These are phyloP conservation scores for Pythium myriotylum DNA, from an alignment of 352 stramenopile genomes.

Conservation along the genomic window DNA sequence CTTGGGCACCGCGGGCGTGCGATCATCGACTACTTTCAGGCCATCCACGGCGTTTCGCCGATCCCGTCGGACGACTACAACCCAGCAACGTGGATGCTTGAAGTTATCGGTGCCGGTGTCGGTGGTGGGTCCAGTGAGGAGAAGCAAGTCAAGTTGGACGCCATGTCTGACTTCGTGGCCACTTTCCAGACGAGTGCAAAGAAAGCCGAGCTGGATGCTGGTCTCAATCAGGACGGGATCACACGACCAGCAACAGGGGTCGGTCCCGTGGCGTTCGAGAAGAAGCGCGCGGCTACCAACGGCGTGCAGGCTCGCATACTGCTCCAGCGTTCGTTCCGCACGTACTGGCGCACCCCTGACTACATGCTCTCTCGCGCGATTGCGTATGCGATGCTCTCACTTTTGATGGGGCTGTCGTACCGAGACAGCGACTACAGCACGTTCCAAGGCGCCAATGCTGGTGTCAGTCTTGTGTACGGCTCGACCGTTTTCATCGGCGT, in stretches of 20 bases:
- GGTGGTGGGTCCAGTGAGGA: conserved; percentile 46
- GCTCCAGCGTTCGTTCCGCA: conserved; percentile 18
- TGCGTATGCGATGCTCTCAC: conserved; percentile 47
- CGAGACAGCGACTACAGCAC: conserved; percentile 26
- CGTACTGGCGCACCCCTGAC: conserved; percentile 41
- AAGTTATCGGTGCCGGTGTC: too few relatives aligned
- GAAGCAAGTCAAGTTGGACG: not conserved
- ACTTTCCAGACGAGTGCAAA: conserved; percentile 13
- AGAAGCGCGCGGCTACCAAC: conserved; percentile 13
- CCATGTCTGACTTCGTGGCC: conserved; percentile 11
- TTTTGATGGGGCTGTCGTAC: conserved; percentile 68
- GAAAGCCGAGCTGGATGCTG: conserved; percentile 6
- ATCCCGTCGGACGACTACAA: conserved; percentile 15
- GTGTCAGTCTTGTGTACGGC: conserved; percentile 71
- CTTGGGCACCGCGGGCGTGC: conserved; percentile 17
- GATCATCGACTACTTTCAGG: conserved; percentile 13
- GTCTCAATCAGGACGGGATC: conserved; percentile 3
- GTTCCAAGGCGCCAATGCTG: conserved; percentile 31
- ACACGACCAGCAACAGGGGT: not conserved
- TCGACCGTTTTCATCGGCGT: conserved; percentile 68
- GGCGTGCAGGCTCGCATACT: conserved; percentile 6
- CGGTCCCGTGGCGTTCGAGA: conserved; percentile 12
- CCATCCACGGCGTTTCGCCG: not conserved
- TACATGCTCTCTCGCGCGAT: conserved; percentile 67
- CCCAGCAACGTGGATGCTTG: conserved; percentile 66